Conservation (phyloP, 345 rosid genomes). For the Citrus hindsii region DNA sequence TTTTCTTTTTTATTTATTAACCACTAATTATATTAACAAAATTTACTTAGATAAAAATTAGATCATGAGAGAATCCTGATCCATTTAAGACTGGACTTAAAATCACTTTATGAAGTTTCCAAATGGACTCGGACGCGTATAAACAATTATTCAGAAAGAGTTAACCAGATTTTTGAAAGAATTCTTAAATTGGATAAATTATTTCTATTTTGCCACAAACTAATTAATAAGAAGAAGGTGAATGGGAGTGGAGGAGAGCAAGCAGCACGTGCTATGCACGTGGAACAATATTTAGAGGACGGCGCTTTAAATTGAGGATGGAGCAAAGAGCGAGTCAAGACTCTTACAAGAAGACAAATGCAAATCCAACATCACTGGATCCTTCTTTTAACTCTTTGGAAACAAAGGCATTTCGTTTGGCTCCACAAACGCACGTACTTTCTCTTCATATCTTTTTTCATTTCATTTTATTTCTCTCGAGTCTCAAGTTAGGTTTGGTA, state of each 20-base stretch:
- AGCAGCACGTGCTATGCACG: constrained; percentile 31
- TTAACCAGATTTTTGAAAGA: too few relatives aligned
- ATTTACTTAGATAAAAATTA: rapidly evolving
- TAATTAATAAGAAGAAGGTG: not conserved
- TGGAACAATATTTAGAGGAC: not conserved
- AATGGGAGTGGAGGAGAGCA: not conserved
- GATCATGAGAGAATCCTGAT: too few relatives aligned
- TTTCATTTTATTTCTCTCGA: not conserved
- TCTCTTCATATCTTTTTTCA: not conserved
- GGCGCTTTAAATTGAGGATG: constrained; percentile 25
- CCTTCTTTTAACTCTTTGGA: not conserved
- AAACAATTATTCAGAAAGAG: too few relatives aligned
- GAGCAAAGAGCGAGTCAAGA: constrained; percentile 8
- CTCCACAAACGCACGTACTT: not conserved
- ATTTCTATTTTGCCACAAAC: too few relatives aligned
- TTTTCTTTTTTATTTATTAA: too few relatives aligned
- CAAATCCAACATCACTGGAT: not conserved
- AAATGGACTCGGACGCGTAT: too few relatives aligned
- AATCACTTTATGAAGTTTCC: too few relatives aligned
- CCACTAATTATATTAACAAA: too few relatives aligned
- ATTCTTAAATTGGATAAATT: too few relatives aligned
- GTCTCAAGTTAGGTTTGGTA: constrained; percentile 1
- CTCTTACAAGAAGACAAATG: constrained; percentile 8
- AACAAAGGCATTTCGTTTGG: not conserved
- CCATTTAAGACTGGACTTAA: too few relatives aligned